Evolutionary conservation across 768 basidiomycete species (phyloP), one percentile per base, ranked within the genome.

Genomic region (Naganishia onofrii): DNA sequence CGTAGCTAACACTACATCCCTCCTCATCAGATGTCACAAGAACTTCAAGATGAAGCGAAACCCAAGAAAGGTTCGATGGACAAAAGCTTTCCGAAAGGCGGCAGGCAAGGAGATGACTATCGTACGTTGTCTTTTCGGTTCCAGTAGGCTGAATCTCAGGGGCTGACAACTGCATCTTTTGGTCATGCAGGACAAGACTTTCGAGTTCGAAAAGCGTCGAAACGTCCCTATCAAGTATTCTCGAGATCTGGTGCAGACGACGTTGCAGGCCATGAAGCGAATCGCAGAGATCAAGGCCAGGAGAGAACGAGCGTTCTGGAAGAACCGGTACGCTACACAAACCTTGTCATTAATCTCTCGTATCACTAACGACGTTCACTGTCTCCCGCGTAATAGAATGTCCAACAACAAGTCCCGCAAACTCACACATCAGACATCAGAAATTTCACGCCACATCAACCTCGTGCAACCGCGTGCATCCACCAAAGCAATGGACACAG

Each of bases 21-120:
- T 23, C 38, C 15, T 26, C 23, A 36, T 3, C 60, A 94, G 92
- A 85, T 96, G 96, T 81, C 92, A 97, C 82, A 98, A 98, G 84
- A 99, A 97, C 83, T 99, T 99, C 88, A 99, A 99, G 93, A 97
- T 98, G 96, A 98, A 98, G 84, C 90, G 96, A 46, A 99, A 98
- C 83, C 96, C 96, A 54, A 89, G 96, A 71, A 99, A 99, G 83
- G 94, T 99, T 44, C 85, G 92, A 75, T 99, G 96, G 96, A 99
- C 96, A 54, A 99, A 99, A 82, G 96, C 96, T 26, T 99, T 99
- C 86, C 87, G 96, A 74, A 95, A 93, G 82, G 93, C 96, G 23
- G 91, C 94, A 63, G 96, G 96, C 65, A 99, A 98, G 84, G 96
- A 99, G 84, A 99, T 99, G 96, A 94, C 91, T 5, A 90, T 99